Conservation (phyloP, 139 green algal genomes). For the Coelastrella sp. region DNA sequence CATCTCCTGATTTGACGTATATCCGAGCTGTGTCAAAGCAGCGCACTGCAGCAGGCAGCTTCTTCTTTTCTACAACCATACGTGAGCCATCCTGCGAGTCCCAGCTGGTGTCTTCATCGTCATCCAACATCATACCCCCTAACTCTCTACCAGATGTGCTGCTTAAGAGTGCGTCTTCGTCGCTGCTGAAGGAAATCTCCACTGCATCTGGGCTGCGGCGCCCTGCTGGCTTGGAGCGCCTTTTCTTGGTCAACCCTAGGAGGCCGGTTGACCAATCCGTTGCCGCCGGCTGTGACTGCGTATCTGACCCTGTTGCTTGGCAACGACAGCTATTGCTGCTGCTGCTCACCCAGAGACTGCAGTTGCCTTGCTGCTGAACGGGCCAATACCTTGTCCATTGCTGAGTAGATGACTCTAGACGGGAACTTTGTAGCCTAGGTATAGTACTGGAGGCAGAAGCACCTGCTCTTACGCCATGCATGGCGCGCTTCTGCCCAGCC, state of each 20-base stretch:
- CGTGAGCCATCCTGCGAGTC: neutral
- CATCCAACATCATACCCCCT: constrained; percentile 10
- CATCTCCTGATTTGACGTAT: constrained; percentile 90
- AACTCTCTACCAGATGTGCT: neutral
- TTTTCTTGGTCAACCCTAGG: constrained; percentile 42
- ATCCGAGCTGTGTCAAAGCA: constrained; percentile 97
- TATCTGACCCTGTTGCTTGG: constrained; percentile 12
- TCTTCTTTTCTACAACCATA: constrained; percentile 49
- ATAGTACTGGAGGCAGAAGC: neutral
- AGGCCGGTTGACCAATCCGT: constrained; percentile 38
- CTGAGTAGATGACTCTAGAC: neutral
- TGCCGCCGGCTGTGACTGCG: neutral
- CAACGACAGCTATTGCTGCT: neutral
- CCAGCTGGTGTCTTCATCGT: neutral
- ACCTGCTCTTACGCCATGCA: neutral
- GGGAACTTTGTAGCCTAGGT: neutral
- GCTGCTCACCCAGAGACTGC: neutral
- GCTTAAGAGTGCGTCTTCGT: neutral
- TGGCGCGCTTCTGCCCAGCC: neutral
- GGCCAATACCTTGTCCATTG: neutral
- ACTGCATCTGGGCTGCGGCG: constrained; percentile 9
- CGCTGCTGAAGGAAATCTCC: neutral
- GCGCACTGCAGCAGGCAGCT: constrained; percentile 84
- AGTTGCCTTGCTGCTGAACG: neutral
- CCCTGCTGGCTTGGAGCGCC: neutral